Evolutionary conservation across 257 asterid species (phyloP), one percentile per base, ranked within the genome.

Genomic region (Solanum sitiens): DNA sequence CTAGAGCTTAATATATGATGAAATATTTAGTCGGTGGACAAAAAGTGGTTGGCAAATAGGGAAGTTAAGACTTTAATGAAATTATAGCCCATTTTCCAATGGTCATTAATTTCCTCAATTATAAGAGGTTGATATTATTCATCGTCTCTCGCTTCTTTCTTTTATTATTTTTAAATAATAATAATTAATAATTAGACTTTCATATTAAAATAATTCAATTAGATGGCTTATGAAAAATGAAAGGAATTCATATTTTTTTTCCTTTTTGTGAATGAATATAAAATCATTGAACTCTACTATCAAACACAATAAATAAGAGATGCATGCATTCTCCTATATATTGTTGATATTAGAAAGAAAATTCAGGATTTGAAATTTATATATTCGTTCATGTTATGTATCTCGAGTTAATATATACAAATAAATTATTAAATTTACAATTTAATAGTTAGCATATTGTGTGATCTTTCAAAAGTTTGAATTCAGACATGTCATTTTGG

Each of bases 331-430:
- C 63, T 53, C 63, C 0, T 53, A 53, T 50, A 50, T 50, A 5
- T 16, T 6, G 63, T 56, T 2, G 65, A 18, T 56, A 56, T 56
- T 18, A 7, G 5, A 10, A 10, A 18, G 5, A 56, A 7, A 20
- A 56, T 2, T 20, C 0, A 18, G n/a, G 0, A 16, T 18, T 56
- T 56, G 0, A 3, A 56, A 56, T 56, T 56, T 56, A 0, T 18
- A 18, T 0, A 2, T 56, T 18, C 0, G 11, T 56, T 56, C 0
- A 53, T 53, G 1, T 56, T 56, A 56, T 56, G 2, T 20, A 56
- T 56, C 11, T 18, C 1, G 9, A 56, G 65, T 56, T 56, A 1
- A 7, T 56, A 56, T 56, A 18, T 9, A 56, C n/a, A 56, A 18
- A 56, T 0, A 56, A 18, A 18, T 7, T 7, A 50, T 7, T 56